Evolutionary conservation across 345 rosid species (phyloP), one percentile per base, ranked within the genome.

Genomic region (Brassica juncea): DNA sequence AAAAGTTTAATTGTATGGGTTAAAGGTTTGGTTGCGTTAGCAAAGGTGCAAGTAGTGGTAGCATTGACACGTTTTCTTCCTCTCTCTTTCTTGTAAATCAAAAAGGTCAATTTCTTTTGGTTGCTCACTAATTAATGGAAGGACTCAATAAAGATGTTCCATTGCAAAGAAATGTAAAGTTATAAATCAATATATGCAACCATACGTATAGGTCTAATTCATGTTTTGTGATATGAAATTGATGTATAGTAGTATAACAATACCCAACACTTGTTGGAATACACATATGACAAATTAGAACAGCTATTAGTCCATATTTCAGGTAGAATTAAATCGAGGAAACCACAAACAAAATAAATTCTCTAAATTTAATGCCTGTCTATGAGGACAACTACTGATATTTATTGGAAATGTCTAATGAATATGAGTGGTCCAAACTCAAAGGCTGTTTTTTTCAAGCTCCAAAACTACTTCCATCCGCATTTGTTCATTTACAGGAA

Each of bases 341-440:
- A 78, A 55, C 32, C 61, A 65, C 72, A 64, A 71, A 57, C 67
- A 32, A 78, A 59, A 42, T 12, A 58, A 78, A 19, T 19, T 19
- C 21, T 19, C 21, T 19, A 19, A 19, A 72, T 78, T 72, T 1
- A 72, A 44, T 72, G 73, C 62, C 62, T 72, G 82, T 58, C 77
- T 72, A 44, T 66, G 63, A 72, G 73, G 77, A 66, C 81, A 72
- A 66, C 73, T 44, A 72, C 61, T 72, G 19, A 60, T 68, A 73
- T 79, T 73, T 68, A 79, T 74, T 73, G 74, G 78, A 73, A 79
- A 73, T 73, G 78, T 60, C 78, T 73, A 35, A 61, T 73, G 63
- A 68, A 79, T 73, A 67, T 68, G 75, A 79, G 82, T 74, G 82
- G 82, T 79, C 82, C 78, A 79, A 61, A 73, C 78, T 79, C 70